These are phyloP conservation scores for Filobasidium floriforme DNA, from an alignment of 768 basidiomycete species.

Conservation along the genomic window DNA sequence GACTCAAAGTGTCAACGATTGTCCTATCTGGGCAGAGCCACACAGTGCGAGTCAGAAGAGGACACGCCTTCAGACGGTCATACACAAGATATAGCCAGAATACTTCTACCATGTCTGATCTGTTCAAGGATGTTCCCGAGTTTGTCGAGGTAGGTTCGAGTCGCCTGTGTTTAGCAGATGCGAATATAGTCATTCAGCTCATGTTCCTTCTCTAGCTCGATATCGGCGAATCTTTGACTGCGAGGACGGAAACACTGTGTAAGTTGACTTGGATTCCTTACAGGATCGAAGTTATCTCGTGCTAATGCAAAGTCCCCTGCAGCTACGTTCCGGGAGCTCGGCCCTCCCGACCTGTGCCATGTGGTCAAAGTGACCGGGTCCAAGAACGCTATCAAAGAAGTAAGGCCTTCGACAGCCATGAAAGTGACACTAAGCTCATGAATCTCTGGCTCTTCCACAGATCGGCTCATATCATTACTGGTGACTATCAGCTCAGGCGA, in stretches of 20 bases:
- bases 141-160: constrained; percentile 70
- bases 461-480: constrained; percentile 88
- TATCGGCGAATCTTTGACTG: constrained; percentile 77
- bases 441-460: constrained; percentile 47
- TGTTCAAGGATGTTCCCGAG: constrained; percentile 76
- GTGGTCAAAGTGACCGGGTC: constrained; percentile 80
- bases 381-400: constrained; percentile 74
- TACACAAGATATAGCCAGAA: background rate
- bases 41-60: too few species aligned
- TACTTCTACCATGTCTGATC: constrained; percentile 44
- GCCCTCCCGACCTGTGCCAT: constrained; percentile 93
- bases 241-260: constrained; percentile 89
- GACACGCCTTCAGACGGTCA: too few species aligned
- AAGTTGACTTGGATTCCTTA: constrained; percentile 36
- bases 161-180: background rate
- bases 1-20: too few species aligned
- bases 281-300: constrained; percentile 21
- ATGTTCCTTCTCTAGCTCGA: constrained; percentile 51
- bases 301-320: constrained; percentile 13
- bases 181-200: background rate
- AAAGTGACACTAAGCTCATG: background rate
- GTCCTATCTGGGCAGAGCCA: too few species aligned
- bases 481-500: constrained; percentile 19
- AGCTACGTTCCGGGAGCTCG: constrained; percentile 95
- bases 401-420: constrained; percentile 45